A percentile compares a stretch with the other conserved stretches of the same genome.
Evolutionary conservation across 345 rosid species (phyloP).

Genomic region (Melaleuca alternifolia): DNA sequence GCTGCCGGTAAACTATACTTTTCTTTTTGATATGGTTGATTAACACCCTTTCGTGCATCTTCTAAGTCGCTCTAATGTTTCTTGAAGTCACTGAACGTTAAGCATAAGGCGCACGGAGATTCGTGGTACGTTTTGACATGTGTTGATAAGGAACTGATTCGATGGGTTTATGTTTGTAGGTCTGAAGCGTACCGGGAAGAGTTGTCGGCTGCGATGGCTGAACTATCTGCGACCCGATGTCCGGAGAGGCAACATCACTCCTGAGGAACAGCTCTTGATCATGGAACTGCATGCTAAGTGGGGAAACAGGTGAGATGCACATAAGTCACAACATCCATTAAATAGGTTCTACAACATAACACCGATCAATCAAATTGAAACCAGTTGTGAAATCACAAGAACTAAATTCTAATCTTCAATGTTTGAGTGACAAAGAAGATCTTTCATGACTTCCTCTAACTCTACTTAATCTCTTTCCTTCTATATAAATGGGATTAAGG

Average conservation of each 20-base stretch:
- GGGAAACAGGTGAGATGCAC: conserved; percentile 70
- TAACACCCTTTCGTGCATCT: neutral
- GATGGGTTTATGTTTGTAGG: conserved; percentile 19
- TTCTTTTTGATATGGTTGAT: neutral
- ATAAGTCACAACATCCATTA: neutral
- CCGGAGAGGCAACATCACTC: conserved; percentile 85
- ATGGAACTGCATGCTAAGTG: conserved; percentile 96
- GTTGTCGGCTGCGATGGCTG: conserved; percentile 98
- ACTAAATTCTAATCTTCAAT: neutral
- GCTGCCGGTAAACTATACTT: conserved; percentile 53
- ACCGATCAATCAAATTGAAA: neutral
- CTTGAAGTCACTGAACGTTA: neutral
- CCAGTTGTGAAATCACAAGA: neutral
- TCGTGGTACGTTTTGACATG: neutral
- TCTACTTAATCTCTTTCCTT: neutral
- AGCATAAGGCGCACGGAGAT: neutral
- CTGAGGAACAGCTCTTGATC: conserved; percentile 85
- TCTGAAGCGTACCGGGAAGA: conserved; percentile 93
- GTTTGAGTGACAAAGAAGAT: neutral
- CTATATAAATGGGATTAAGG: neutral
- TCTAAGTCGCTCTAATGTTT: neutral
- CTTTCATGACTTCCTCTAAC: neutral
- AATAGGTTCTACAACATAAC: neutral
- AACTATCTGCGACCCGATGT: conserved; percentile 95
- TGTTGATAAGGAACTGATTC: neutral